Base-by-base conservation (phyloP, 1,139 yeast genomes). In the Candida neerlandica region DNA sequence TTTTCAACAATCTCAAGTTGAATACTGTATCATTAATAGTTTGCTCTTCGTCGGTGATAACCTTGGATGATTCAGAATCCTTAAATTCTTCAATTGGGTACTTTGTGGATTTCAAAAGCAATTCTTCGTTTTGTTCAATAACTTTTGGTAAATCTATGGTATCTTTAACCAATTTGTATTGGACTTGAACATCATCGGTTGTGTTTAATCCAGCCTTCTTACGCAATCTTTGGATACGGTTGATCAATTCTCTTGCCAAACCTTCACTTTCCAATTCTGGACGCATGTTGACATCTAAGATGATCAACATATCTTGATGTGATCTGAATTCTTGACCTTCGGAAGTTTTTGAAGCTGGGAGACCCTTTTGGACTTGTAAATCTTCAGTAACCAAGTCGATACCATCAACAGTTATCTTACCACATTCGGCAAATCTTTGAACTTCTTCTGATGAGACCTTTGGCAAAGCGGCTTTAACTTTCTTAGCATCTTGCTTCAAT, bases 171-270 rank as follows among this genome's bases (percentile, higher is more conserved):
- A 92, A 68, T 55, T 82, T 73, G 71, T 89, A 89, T 71, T 92
- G 91, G 55, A 95, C 96, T 58, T 82, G 74, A 47, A 95, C 95
- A 61, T 95, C 99, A 65, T 95, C 99, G 41, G 98, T 92, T 53
- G 96, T 92, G 63, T 88, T 89, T 64, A 95, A 79, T 39, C 97
- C 97, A 55, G 90, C 92, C 80, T 92, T 91, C 85, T 95, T 95
- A 74, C 99, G 89, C 68, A 92, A 83, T 71, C 97, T 88, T 79
- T 95, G 99, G 59, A 95, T 91, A 73, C 99, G 91, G 81, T 95
- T 95, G 64, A 94, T 82, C 65, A 95, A 80, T 70, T 95, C 99
- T 76, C 99, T 89, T 6, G 97, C 97, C 61, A 89, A 79, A 68
- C 98, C 98, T 75, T 94, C 98, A 47, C 89, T 84, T 74, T 87